A percentile compares a stretch with the other conserved stretches of the same genome.
phyloP scores from a whole-genome alignment of 2,329 filamentous ascomycete species.

The Leptographium lundbergii region DNA sequence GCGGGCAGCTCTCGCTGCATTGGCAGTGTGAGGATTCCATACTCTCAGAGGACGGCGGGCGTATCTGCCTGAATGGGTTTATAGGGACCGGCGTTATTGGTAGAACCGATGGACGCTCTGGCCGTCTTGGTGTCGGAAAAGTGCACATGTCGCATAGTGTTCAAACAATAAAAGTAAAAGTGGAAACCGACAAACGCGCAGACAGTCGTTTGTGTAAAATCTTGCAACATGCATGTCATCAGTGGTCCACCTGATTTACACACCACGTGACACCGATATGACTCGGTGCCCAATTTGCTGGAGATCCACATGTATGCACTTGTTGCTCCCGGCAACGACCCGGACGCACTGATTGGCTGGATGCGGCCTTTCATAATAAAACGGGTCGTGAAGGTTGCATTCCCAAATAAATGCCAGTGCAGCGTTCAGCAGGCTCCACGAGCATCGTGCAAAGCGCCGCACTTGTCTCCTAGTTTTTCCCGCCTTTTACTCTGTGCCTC shows the following conservation, averaged over 20 bases:
- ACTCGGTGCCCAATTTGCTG: neutral
- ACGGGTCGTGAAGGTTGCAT: neutral
- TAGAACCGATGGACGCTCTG: neutral
- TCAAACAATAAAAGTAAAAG: conserved; percentile 7
- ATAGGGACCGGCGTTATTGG: conserved; percentile 6
- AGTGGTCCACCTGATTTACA: neutral
- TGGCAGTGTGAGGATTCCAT: neutral
- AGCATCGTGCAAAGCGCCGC: neutral
- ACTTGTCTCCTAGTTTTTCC: neutral
- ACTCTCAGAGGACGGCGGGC: neutral
- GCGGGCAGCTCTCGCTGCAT: neutral
- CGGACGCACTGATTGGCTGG: conserved; percentile 11
- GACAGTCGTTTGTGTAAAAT: too few relatives aligned
- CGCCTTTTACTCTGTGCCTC: neutral
- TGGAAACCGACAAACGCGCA: conserved; percentile 2
- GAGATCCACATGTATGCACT: neutral
- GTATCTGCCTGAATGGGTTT: conserved; percentile 1
- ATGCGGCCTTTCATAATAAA: conserved; percentile 6
- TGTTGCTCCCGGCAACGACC: conserved; percentile 16
- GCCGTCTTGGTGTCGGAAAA: conserved; percentile 1
- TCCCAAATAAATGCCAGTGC: conserved; percentile 4
- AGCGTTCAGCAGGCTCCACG: neutral
- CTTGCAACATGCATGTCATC: neutral
- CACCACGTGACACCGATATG: neutral
- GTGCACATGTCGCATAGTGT: conserved; percentile 7